Conservation (phyloP, 306 rosid species). For the Vigna trinervia region DNA sequence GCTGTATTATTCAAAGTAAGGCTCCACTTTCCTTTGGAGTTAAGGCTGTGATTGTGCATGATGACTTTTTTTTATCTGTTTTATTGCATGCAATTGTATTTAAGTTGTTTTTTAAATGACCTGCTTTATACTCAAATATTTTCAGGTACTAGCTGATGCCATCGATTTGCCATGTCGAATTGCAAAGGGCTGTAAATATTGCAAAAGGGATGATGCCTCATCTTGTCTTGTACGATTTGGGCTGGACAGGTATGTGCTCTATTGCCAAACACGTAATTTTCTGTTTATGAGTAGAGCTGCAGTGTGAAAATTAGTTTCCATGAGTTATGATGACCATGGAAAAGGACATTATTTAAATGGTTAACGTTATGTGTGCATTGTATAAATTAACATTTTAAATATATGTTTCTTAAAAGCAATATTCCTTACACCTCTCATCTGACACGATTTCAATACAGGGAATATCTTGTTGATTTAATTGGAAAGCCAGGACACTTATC, state of each 20-base stretch:
- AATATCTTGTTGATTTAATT: slow-evolving; percentile 87
- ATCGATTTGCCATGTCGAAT: slow-evolving; percentile 95
- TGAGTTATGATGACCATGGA: slow-evolving; percentile 32
- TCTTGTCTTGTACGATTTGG: slow-evolving; percentile 96
- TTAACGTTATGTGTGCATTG: slow-evolving; percentile 23
- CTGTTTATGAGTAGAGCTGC: slow-evolving; percentile 31
- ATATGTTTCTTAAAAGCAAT: slow-evolving; percentile 28
- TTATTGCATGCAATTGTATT: slow-evolving; percentile 24
- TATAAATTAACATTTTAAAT: slow-evolving; percentile 31
- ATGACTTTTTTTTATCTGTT: slow-evolving; percentile 29
- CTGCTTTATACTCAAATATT: slow-evolving; percentile 42
- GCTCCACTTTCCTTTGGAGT: slow-evolving; percentile 33
- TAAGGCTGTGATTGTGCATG: slow-evolving; percentile 37
- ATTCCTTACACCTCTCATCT: slow-evolving; percentile 45
- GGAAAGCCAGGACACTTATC: slow-evolving; percentile 84
- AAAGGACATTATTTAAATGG: slow-evolving; percentile 14
- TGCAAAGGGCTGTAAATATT: slow-evolving; percentile 96
- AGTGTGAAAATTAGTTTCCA: slow-evolving; percentile 34
- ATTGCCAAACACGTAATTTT: slow-evolving; percentile 19
- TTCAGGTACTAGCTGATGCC: slow-evolving; percentile 90
- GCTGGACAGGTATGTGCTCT: slow-evolving; percentile 70
- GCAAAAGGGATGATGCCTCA: slow-evolving; percentile 83
- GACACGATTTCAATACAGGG: slow-evolving; percentile 63
- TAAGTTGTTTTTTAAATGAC: slow-evolving; percentile 37
- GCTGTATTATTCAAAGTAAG: slow-evolving; percentile 94